Evolutionary conservation across 805 yeast species (phyloP).

Genomic region (Candida nemodendra): DNA sequence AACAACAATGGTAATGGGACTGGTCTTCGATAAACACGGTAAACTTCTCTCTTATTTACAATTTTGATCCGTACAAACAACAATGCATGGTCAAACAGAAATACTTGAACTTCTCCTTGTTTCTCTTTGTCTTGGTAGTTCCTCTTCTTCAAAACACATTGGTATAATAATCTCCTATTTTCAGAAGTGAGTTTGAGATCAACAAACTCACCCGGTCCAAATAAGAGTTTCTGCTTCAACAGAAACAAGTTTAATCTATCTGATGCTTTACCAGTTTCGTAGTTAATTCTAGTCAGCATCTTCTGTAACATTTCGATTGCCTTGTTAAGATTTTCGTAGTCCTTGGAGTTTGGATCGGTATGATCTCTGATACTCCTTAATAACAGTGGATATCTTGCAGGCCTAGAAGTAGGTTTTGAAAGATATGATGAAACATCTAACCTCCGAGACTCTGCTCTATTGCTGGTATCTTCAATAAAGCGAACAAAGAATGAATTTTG

Average conservation of each 20-base stretch:
- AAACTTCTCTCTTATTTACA: conserved; percentile 86
- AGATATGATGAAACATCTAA: conserved; percentile 90
- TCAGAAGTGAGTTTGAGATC: conserved; percentile 84
- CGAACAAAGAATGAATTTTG: conserved; percentile 89
- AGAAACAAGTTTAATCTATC: conserved; percentile 89
- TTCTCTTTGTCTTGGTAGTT: conserved; percentile 66
- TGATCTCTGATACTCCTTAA: conserved; percentile 79
- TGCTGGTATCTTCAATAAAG: conserved; percentile 87
- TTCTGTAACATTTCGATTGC: conserved; percentile 76
- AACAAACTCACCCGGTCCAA: conserved; percentile 78
- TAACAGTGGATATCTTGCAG: conserved; percentile 89
- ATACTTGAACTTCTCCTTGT: conserved; percentile 80
- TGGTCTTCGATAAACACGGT: conserved; percentile 87
- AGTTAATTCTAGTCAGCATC: conserved; percentile 73
- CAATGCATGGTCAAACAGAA: conserved; percentile 83
- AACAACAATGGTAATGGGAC: conserved; percentile 76
- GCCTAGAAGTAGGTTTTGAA: conserved; percentile 93
- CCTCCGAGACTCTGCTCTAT: conserved; percentile 80
- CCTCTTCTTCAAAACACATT: conserved; percentile 71
- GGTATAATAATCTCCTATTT: conserved; percentile 74
- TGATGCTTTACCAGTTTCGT: conserved; percentile 90
- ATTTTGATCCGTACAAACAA: conserved; percentile 82
- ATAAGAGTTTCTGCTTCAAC: conserved; percentile 78
- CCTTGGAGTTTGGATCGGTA: conserved; percentile 75
- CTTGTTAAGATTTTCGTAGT: conserved; percentile 61